phyloP scores from a whole-genome alignment of 495 filamentous ascomycete genomes.

The Chaetomium tenue region DNA sequence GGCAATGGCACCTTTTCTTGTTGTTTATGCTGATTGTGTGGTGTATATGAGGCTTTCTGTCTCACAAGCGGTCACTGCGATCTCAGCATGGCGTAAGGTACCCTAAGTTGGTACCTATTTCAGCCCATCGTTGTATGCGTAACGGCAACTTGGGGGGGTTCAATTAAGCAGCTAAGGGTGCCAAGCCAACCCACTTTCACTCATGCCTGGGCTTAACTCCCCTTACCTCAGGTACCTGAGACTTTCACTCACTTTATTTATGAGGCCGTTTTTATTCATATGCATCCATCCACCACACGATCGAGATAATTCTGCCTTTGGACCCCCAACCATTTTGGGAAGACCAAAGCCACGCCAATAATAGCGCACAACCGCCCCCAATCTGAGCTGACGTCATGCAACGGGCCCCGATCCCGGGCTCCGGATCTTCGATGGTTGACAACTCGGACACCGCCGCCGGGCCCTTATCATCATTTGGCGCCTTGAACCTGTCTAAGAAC shows the following conservation, averaged over 20 bases:
- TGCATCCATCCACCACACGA: no score
- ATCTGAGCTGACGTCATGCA: constrained; percentile 13
- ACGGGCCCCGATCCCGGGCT: not conserved
- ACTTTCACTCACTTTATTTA: not conserved
- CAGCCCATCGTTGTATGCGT: not conserved
- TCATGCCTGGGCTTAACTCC: not conserved
- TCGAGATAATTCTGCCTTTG: no score
- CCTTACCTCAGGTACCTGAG: not conserved
- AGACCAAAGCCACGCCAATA: not conserved
- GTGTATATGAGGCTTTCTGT: no score
- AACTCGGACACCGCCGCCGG: not conserved
- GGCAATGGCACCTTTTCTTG: not conserved
- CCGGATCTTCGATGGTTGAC: not conserved
- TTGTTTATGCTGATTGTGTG: not conserved
- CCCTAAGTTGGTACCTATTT: not conserved
- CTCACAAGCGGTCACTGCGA: not conserved
- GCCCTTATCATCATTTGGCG: not conserved
- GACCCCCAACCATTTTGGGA: not conserved
- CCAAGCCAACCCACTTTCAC: not conserved
- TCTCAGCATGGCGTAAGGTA: not conserved
- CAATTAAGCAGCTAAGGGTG: not conserved
- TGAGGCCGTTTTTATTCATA: no score
- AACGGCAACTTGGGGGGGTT: not conserved
- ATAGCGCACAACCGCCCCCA: not conserved
- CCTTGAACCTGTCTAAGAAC: not conserved